Evolutionary conservation across 768 basidiomycete genomes (phyloP), one percentile per base, ranked within the genome.

Genomic region (Mycena kentingensis): DNA sequence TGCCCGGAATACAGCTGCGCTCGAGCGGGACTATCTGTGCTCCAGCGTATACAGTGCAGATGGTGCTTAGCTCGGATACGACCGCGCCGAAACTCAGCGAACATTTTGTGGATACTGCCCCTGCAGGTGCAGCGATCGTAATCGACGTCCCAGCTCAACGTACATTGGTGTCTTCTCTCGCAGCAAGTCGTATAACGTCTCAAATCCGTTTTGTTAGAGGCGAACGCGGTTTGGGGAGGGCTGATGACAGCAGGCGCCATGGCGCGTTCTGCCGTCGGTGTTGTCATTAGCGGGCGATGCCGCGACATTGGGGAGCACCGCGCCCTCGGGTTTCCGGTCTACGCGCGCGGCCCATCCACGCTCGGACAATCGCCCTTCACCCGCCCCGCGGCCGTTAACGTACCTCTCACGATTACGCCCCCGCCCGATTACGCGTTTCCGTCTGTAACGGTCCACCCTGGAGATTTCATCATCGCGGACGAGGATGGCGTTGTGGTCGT

Each of bases 161-260:
- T 94, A 63, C 63, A 60, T 65, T 34, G 49, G 46, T 26, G 41
- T 19, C 41, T 29, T 39, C 46, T 41, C 35, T 3, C 19, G 31
- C n/a, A n/a, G n/a, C n/a, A n/a, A n/a, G n/a, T n/a, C n/a, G n/a
- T n/a, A n/a, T n/a, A n/a, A n/a, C n/a, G n/a, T n/a, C n/a, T n/a
- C n/a, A n/a, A n/a, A n/a, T n/a, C n/a, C n/a, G n/a, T n/a, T n/a
- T n/a, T n/a, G n/a, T n/a, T 65, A 87, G 90, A 83, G 49, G 73
- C 77, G 24, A 88, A 84, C 60, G 91, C 92, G 4, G 89, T 93
- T 5, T 96, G 93, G 93, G 93, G 93, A 21, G 93, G 93, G 18
- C 81, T 92, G 43, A 92, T 93, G 92, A 37, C 12, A 11, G 88
- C 90, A 0, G 90, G 90, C 19, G 93, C 93, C 1, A 80, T 83